Evolutionary conservation across 306 rosid genomes (phyloP), one percentile per base, ranked within the genome.

Genomic region (Oxytropis ochrocephala): DNA sequence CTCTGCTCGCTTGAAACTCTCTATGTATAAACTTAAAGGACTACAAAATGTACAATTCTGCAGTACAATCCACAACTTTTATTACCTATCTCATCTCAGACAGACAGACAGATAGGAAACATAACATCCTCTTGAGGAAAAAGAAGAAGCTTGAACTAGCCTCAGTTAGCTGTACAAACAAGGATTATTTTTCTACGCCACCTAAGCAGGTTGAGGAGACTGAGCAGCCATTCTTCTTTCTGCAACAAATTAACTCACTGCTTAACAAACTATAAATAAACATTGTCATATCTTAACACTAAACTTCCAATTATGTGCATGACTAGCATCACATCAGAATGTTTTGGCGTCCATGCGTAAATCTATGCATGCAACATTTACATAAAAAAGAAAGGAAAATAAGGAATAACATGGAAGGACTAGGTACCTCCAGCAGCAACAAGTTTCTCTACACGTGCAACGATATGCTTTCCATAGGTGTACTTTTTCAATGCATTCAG

Each of bases 181-280:
- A 57, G 36, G 47, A 36, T 59, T 59, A 59, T 59, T 59, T 36
- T 16, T 59, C 93, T 88, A 83, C 17, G 79, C 90, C 70, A 57
- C 78, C 85, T 82, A 83, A 30, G 88, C 86, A 68, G 86, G 89
- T 78, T 90, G 94, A 42, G 82, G 83, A 85, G 89, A 71, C 82
- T 94, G 98, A 78, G 96, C 95, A 36, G 96, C 96, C 65, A 89
- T 85, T 83, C 98, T 94, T 94, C 97, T 86, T 78, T 94, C 97
- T 94, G 92, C 82, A 85, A 75, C 30, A 53, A n/a, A 74, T 67
- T n/a, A 35, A 12, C 57, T 21, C 0, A 75, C 4, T 53, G 1
- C 11, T 76, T 73, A 17, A 39, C 51, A 74, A 52, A 65, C 62
- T 19, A 11, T 27, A 11, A 24, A 24, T 24, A 24, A 24, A 24